These are phyloP conservation scores for Solanum chacoense DNA, from an alignment of 305 asterid genomes.

Conservation along the genomic window DNA sequence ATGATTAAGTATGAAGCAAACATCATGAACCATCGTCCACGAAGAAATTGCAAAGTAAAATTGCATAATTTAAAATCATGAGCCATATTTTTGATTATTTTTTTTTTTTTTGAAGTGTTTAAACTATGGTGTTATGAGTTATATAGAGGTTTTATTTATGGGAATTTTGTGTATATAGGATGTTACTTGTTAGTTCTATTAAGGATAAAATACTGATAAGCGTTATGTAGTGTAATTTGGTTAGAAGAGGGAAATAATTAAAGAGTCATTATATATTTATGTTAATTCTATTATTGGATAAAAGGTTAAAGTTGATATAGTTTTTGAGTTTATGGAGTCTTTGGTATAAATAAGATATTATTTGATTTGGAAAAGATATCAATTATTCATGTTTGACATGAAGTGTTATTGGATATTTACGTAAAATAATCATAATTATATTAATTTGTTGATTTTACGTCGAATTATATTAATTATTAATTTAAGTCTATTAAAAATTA, in stretches of 20 bases:
- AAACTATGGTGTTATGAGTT: neutral
- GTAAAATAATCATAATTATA: neutral
- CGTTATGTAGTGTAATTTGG: neutral
- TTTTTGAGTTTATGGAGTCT: neutral
- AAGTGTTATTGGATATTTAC: neutral
- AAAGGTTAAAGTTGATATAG: neutral
- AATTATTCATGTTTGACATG: neutral
- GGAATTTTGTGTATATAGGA: neutral
- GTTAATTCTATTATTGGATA: neutral
- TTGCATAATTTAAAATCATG: neutral
- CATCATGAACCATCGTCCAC: constrained; percentile 45
- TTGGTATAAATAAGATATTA: neutral
- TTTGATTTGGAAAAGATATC: neutral
- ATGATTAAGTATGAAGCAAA: constrained; percentile 35
- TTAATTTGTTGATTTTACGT: neutral
- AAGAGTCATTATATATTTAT: neutral
- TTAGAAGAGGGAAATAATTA: neutral
- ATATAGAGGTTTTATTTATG: neutral
- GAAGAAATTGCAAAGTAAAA: constrained; percentile 19
- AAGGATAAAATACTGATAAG: neutral
- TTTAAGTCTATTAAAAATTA: too few relatives aligned
- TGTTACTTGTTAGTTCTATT: neutral
- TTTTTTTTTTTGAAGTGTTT: neutral
- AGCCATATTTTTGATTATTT: neutral
- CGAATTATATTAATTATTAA: too few relatives aligned